Base-by-base conservation (phyloP, 2,329 filamentous ascomycete species). In the Penicillium oxalicum region DNA sequence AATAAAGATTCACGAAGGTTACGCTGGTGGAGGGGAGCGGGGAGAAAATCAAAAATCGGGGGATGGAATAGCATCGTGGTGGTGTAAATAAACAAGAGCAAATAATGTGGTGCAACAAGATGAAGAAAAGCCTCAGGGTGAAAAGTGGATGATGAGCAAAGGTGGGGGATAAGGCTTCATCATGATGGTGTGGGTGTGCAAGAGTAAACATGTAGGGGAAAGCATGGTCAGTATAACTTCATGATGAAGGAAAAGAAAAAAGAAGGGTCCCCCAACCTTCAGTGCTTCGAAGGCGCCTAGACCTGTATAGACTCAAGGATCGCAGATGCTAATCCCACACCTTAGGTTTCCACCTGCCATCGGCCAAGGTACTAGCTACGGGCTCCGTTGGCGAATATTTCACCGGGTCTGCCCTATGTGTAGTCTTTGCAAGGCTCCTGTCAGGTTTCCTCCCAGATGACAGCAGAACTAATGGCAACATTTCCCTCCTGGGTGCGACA, bases 391-490 rank as follows among this genome's bases (percentile, higher is more conserved):
- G 28, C 41, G 29, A 29, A 25, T 5, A n/a, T 25, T 32, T 5
- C 29, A 34, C 28, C 41, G 28, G 41, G 41, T 44, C 42, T 37
- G 33, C 42, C 42, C 42, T 37, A 44, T 44, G 42, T 44, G 42
- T 37, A 44, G 42, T 44, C 42, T 44, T 44, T 11, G 42, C 32
- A 36, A 35, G 29, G 34, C 32, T 35, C 33, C 42, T 37, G 34
- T 11, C 42, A 44, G 32, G 41, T 25, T 35, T 18, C 32, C n/a
- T 25, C 42, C 33, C 33, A 37, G 42, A 32, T 28, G 42, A 44
- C 42, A 18, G 26, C 13, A 24, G 42, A 37, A 11, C 42, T 24
- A 27, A 32, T 9, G 29, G 42, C 26, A 9, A 4, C 13, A 34
- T 7, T 32, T 28, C 13, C 26, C 25, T 27, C 18, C 42, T 26